phyloP scores from a whole-genome alignment of 331 rosid genomes.

The Malus hybrid region DNA sequence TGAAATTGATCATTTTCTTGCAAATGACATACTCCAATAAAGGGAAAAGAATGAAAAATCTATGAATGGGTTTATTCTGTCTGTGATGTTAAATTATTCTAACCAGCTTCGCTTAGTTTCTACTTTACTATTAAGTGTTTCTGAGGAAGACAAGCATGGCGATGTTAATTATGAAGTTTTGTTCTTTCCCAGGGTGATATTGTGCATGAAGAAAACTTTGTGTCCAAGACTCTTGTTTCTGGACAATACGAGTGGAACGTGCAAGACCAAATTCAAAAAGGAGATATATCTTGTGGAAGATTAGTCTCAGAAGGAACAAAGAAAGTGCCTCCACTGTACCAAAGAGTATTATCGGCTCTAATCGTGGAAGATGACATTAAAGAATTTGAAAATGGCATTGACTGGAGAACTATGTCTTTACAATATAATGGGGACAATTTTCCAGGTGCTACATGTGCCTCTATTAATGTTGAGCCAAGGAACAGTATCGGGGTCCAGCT shows the following conservation, averaged over 20 bases:
- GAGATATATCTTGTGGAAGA: slow-evolving; percentile 25
- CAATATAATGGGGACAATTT: slow-evolving; percentile 32
- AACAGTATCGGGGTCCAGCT: slow-evolving; percentile 20
- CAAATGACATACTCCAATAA: not conserved
- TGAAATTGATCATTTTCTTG: not conserved
- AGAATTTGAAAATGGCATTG: slow-evolving; percentile 36
- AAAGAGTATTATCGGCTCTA: slow-evolving; percentile 75
- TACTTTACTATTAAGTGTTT: not conserved
- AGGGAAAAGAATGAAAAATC: not conserved
- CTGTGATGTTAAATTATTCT: not conserved
- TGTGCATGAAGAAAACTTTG: slow-evolving; percentile 24
- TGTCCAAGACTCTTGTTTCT: slow-evolving; percentile 30
- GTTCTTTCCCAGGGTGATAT: slow-evolving; percentile 37
- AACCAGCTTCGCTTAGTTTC: not conserved
- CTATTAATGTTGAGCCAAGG: slow-evolving; percentile 29
- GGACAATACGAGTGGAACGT: slow-evolving; percentile 28
- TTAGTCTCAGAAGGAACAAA: slow-evolving; percentile 29
- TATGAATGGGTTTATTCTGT: not conserved
- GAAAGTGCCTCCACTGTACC: slow-evolving; percentile 53
- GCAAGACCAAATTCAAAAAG: slow-evolving; percentile 30
- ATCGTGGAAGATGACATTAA: slow-evolving; percentile 54
- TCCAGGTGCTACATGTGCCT: slow-evolving; percentile 15
- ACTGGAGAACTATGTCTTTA: slow-evolving; percentile 30
- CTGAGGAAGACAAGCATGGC: not conserved
- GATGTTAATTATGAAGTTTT: not conserved